Evolutionary conservation across 495 filamentous ascomycete species (phyloP).

Genomic region (Penicillium chermesinum): DNA sequence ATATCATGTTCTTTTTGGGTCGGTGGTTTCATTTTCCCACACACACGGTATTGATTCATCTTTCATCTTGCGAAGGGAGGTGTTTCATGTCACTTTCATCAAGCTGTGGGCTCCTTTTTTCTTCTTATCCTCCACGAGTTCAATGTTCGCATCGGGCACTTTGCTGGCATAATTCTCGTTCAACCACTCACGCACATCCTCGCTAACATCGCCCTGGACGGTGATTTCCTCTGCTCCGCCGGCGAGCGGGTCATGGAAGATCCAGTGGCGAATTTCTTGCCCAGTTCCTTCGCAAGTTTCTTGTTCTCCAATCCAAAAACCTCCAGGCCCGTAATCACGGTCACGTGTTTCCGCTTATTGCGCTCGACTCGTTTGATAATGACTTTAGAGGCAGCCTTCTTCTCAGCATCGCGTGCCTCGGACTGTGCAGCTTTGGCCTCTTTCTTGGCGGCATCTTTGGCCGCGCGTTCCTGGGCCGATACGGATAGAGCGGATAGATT

Average conservation of each 20-base stretch:
- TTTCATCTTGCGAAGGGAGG: conserved; percentile 2
- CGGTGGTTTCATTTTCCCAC: conserved; percentile 5
- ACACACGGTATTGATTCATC: too few species aligned
- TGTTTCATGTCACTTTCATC: neutral
- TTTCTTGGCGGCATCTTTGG: conserved; percentile 91
- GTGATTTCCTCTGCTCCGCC: conserved; percentile 93
- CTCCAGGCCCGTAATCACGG: conserved; percentile 82
- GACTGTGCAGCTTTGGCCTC: conserved; percentile 83
- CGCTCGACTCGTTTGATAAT: conserved; percentile 94
- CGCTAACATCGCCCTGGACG: conserved; percentile 94
- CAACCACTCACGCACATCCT: conserved; percentile 88
- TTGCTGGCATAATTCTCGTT: conserved; percentile 73
- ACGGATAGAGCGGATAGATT: conserved; percentile 79
- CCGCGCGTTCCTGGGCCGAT: conserved; percentile 84
- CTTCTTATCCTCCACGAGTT: conserved; percentile 90
- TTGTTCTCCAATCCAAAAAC: conserved; percentile 89
- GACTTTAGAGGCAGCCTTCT: conserved; percentile 72
- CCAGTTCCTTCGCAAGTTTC: conserved; percentile 58
- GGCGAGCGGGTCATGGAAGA: conserved; percentile 85
- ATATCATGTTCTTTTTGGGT: neutral
- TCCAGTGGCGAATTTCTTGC: conserved; percentile 73
- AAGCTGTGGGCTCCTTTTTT: conserved; percentile 43
- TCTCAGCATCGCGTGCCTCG: conserved; percentile 73
- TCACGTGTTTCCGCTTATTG: conserved; percentile 96
- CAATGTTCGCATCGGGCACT: conserved; percentile 90